These are phyloP conservation scores for Fraxinus floribunda DNA, from an alignment of 305 asterid genomes.

Conservation along the genomic window DNA sequence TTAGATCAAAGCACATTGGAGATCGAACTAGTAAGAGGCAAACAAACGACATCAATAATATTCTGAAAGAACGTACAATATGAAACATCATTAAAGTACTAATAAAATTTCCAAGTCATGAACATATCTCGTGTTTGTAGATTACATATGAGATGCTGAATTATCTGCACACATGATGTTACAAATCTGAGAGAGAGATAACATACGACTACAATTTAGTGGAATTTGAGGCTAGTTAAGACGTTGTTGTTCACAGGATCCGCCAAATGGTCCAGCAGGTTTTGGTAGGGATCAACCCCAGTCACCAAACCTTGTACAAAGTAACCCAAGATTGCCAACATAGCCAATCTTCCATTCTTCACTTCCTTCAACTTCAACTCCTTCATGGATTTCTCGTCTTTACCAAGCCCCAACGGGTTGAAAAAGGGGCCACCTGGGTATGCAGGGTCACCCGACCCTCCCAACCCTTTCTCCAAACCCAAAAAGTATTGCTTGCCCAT, in stretches of 20 bases:
- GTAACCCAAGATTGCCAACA: slow-evolving; percentile 84
- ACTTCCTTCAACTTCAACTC: slow-evolving; percentile 83
- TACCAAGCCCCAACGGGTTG: slow-evolving; percentile 90
- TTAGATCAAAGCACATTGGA: background rate
- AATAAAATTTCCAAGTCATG: background rate
- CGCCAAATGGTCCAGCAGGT: slow-evolving; percentile 81
- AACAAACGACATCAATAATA: background rate
- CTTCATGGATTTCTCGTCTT: slow-evolving; percentile 81
- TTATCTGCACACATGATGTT: slow-evolving; percentile 29
- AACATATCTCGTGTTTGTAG: background rate
- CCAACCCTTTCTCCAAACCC: slow-evolving; percentile 72
- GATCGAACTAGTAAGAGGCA: background rate
- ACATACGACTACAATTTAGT: slow-evolving; percentile 33
- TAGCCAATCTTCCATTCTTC: slow-evolving; percentile 91
- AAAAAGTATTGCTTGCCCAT: slow-evolving; percentile 92
- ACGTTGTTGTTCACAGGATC: slow-evolving; percentile 86
- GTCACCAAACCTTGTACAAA: slow-evolving; percentile 75
- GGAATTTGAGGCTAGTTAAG: slow-evolving; percentile 82
- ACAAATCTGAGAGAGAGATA: slow-evolving; percentile 22
- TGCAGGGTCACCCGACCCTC: slow-evolving; percentile 78
- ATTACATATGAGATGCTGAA: slow-evolving; percentile 13
- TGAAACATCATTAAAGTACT: background rate
- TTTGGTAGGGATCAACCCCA: slow-evolving; percentile 82
- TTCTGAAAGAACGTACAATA: background rate
- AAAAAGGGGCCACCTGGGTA: slow-evolving; percentile 91